phyloP scores from a whole-genome alignment of 345 rosid genomes.

The Xanthoceras sorbifolium region DNA sequence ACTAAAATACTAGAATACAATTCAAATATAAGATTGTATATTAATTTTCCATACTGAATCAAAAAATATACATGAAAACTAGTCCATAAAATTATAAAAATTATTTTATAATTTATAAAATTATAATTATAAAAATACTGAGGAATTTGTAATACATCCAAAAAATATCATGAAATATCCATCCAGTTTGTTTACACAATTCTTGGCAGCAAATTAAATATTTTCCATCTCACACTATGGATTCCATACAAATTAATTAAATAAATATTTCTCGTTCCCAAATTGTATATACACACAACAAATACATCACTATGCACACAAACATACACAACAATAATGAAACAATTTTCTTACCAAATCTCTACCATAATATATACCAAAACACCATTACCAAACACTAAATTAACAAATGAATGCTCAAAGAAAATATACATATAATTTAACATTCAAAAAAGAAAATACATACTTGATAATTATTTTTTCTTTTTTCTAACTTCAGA shows the following conservation, averaged over 20 bases:
- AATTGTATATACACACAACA: conserved; percentile 19
- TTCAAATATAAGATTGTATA: too few species aligned
- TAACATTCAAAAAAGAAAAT: not conserved
- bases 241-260: conserved; percentile 19
- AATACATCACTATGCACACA: conserved; percentile 22
- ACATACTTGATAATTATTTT: conserved; percentile 3
- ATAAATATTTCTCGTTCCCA: conserved; percentile 20
- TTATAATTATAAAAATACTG: too few species aligned
- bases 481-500: conserved; percentile 31
- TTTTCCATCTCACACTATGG: not conserved
- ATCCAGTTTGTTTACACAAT: not conserved
- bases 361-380: conserved; percentile 22
- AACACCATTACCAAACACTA: conserved; percentile 18
- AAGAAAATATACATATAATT: conserved; percentile 26
- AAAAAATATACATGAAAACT: too few species aligned
- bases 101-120: too few species aligned
- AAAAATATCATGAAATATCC: too few species aligned
- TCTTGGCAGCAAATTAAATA: not conserved
- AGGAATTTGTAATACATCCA: too few species aligned
- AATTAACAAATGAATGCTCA: conserved; percentile 30
- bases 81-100: too few species aligned
- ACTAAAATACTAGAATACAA: too few species aligned
- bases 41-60: too few species aligned
- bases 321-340: conserved; percentile 19
- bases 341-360: conserved; percentile 7